Evolutionary conservation across 306 rosid species (phyloP).

Genomic region (Ormosia semicastrata): DNA sequence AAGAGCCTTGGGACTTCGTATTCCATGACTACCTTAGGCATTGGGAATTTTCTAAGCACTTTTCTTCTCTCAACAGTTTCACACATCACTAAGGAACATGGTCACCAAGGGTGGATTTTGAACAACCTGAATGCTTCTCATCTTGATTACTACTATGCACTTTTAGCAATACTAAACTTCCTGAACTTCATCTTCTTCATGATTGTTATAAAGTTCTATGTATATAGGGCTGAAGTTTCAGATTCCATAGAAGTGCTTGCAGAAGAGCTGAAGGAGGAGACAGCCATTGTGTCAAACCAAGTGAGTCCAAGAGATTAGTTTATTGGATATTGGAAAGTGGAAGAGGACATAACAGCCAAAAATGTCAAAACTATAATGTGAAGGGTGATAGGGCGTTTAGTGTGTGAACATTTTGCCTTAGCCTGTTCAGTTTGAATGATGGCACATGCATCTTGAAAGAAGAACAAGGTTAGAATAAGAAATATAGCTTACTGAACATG

Average conservation of each 20-base stretch:
- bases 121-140: conserved; percentile 70
- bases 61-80: conserved; percentile 63
- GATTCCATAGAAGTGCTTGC: conserved; percentile 54
- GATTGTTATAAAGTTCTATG: conserved; percentile 44
- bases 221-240: conserved; percentile 65
- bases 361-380: background rate
- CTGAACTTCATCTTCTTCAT: conserved; percentile 56
- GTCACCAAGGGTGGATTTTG: conserved; percentile 66
- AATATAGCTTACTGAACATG: background rate
- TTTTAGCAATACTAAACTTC: conserved; percentile 53
- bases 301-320: conserved; percentile 22
- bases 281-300: background rate
- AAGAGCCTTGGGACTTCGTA: conserved; percentile 86
- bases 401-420: background rate
- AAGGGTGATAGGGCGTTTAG: background rate
- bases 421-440: background rate
- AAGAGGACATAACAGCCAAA: background rate
- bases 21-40: conserved; percentile 57
- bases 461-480: background rate
- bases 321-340: background rate
- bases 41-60: conserved; percentile 73
- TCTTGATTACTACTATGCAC: conserved; percentile 69
- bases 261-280: conserved; percentile 46
- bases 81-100: conserved; percentile 37
- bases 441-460: background rate